A percentile compares a stretch with the other conserved stretches of the same genome.
Evolutionary conservation across 2,329 filamentous ascomycete species (phyloP).

Genomic region (Diaporthe nobilis): DNA sequence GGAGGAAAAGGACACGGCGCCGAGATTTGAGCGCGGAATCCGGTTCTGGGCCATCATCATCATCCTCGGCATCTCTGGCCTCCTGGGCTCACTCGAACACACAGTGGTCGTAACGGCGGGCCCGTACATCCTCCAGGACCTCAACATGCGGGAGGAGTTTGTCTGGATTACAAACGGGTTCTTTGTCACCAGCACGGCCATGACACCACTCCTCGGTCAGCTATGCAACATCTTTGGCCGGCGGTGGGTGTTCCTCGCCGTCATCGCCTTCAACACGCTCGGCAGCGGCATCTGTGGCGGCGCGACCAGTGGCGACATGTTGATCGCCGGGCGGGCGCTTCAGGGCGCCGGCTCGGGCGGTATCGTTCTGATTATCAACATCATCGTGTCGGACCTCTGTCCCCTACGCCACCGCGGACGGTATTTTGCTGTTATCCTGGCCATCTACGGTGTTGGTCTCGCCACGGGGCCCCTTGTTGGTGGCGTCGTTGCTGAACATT

Average conservation of each 20-base stretch:
- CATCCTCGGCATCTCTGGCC: neutral
- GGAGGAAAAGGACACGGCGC: neutral
- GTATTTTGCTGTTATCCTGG: conserved; percentile 49
- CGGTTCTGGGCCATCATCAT: conserved; percentile 13
- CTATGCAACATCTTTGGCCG: conserved; percentile 61
- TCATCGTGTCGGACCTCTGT: conserved; percentile 1
- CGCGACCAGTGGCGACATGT: conserved; percentile 52
- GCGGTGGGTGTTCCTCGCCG: conserved; percentile 50
- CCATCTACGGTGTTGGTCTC: conserved; percentile 47
- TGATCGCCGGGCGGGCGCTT: conserved; percentile 56
- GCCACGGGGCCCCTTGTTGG: conserved; percentile 49
- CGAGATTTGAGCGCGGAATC: neutral
- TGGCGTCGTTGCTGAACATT: conserved; percentile 47
- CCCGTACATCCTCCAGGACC: conserved; percentile 24
- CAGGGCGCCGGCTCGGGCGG: conserved; percentile 53
- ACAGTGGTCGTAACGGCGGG: conserved; percentile 21
- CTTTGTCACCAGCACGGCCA: conserved; percentile 42
- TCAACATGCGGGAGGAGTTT: conserved; percentile 17
- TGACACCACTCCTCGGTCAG: conserved; percentile 57
- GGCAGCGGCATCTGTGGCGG: conserved; percentile 60
- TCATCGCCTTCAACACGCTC: conserved; percentile 56
- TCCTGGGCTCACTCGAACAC: neutral
- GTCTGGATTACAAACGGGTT: conserved; percentile 19
- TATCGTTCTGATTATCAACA: conserved; percentile 3
- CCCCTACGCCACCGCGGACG: conserved; percentile 14